Evolutionary conservation across 2,329 filamentous ascomycete species (phyloP).

Genomic region (Microcyclospora tardicrescens): DNA sequence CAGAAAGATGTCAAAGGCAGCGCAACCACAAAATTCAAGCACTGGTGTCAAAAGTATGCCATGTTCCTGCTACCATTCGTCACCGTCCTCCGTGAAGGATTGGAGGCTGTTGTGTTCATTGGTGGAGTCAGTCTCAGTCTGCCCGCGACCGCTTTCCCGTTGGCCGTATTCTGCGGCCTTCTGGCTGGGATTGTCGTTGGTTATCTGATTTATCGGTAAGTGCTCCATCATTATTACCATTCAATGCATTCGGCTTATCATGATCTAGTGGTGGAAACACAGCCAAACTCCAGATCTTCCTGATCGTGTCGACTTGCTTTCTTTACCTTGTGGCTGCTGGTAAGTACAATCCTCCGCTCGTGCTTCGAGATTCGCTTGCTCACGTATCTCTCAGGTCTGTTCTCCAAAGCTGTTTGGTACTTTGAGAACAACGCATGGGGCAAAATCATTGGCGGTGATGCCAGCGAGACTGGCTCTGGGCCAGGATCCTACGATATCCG

Average conservation of each 20-base stretch:
- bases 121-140: constrained; percentile 68
- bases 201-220: constrained; percentile 66
- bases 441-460: constrained; percentile 49
- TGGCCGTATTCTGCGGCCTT: constrained; percentile 63
- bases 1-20: constrained; percentile 26
- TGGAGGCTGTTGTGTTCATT: constrained; percentile 78
- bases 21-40: constrained; percentile 40
- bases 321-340: constrained; percentile 75
- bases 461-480: constrained; percentile 49
- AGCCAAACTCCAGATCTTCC: constrained; percentile 59
- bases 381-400: constrained; percentile 34
- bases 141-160: constrained; percentile 62
- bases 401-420: constrained; percentile 63
- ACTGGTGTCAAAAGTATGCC: constrained; percentile 61
- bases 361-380: background rate
- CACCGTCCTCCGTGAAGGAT: constrained; percentile 73
- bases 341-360: background rate
- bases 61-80: constrained; percentile 82
- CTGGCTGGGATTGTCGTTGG: constrained; percentile 54
- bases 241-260: constrained; percentile 6
- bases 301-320: constrained; percentile 71
- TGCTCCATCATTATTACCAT: background rate
- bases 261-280: constrained; percentile 43
- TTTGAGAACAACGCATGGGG: constrained; percentile 60
- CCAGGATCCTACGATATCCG: constrained; percentile 69